Evolutionary conservation across 1,284 basidiomycete genomes (phyloP), one percentile per base, ranked within the genome.

Genomic region (Phellopilus nigrolimitatus): DNA sequence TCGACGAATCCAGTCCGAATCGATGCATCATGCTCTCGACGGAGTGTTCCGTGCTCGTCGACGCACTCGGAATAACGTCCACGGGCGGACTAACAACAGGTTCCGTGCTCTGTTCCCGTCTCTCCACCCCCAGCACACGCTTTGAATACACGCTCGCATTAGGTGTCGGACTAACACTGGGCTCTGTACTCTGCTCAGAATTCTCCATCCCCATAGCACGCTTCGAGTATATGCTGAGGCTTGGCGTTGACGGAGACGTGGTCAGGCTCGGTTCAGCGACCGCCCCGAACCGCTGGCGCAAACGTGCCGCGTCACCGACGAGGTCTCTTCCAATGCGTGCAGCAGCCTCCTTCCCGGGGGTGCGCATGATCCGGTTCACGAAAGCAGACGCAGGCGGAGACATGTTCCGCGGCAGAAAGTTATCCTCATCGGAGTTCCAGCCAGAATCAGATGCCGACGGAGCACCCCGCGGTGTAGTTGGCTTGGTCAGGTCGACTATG

Each of bases 361-460:
- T 75, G 50, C 72, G 76, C 6, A 79, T 78, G 17, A 91, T 72
- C 15, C 79, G 75, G n/a, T 84, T 78, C 2, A 82, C 82, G 54
- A 91, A 92, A 79, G 94, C 83, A 51, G 88, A 86, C 3, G 87
- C 78, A 1, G 90, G 91, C 2, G 93, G 91, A 0, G 91, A 93
- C 86, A 94, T 89, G 40, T 85, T 87, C 30, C 65, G 64, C 34
- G 75, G 68, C 57, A 62, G 38, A 56, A 61, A 39, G 61, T 61
- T 53, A 61, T 62, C 59, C 62, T 65, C 10, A 41, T 65, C 53
- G 64, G 55, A 12, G 51, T 50, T 36, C 33, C 60, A 51, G 49
- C 57, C 52, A 47, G n/a, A n/a, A n/a, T n/a, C n/a, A n/a, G 59
- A 51, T 28, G 44, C 25, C 40, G 55, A 48, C 49, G 40, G 42